Conservation (phyloP, 371 early-diverging fungal species). For the Rhizopus arrhizus region DNA sequence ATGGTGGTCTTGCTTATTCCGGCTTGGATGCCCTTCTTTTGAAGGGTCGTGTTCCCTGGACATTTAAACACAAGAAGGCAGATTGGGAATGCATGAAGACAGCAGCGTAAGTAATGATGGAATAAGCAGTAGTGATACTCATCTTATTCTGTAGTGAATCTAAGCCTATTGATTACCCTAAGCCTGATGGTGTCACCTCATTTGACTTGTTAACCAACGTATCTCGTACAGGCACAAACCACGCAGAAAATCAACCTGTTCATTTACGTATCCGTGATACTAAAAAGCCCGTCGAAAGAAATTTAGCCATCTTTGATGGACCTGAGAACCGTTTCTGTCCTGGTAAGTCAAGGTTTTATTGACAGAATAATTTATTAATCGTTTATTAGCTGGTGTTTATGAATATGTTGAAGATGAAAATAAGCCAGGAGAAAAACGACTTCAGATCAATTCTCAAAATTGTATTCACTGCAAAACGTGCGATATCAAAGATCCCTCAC, state of each 20-base stretch:
- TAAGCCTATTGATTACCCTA: conserved; percentile 95
- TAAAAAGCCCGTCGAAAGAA: conserved; percentile 77
- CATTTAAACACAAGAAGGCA: conserved; percentile 86
- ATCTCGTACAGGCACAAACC: conserved; percentile 94
- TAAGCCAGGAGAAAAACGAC: conserved; percentile 84
- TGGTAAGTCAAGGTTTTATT: too few species aligned
- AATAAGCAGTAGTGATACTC: too few species aligned
- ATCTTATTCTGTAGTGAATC: conserved; percentile 34
- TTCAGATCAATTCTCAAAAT: conserved; percentile 97
- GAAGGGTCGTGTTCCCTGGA: conserved; percentile 92
- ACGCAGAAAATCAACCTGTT: conserved; percentile 95
- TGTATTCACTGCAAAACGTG: conserved; percentile 99
- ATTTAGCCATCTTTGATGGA: conserved; percentile 87
- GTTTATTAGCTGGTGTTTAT: conserved; percentile 85
- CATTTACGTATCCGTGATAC: conserved; percentile 82
- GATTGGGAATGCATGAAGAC: conserved; percentile 82
- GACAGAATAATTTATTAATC: too few species aligned
- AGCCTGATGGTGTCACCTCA: conserved; percentile 93
- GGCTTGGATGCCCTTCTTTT: conserved; percentile 89
- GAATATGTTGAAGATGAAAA: conserved; percentile 95
- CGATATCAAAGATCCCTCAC: conserved; percentile 98
- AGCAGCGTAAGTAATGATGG: conserved; percentile 51
- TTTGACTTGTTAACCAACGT: conserved; percentile 95
- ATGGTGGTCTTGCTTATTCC: conserved; percentile 86
- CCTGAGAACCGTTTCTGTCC: conserved; percentile 98